A percentile compares a stretch with the other conserved stretches of the same genome.
These are phyloP conservation scores for Anacardium occidentale DNA, from an alignment of 345 rosid species.

Conservation along the genomic window DNA sequence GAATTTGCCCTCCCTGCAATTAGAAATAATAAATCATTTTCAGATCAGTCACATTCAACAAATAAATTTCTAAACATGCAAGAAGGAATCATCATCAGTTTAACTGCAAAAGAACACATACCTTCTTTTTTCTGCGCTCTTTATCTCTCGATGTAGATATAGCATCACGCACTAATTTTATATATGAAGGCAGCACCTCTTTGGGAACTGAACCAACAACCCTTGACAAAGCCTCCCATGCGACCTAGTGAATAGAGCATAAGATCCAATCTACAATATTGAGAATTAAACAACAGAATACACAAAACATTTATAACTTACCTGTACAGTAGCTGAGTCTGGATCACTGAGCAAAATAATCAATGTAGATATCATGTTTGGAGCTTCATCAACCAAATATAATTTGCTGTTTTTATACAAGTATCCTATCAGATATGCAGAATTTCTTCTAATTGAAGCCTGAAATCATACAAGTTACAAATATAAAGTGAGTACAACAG, in stretches of 20 bases:
- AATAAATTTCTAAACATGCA: neutral
- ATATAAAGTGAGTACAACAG: conserved; percentile 7
- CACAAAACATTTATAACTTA: conserved; percentile 31
- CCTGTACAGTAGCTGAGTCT: conserved; percentile 76
- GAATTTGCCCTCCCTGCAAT: conserved; percentile 83
- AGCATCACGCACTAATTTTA: conserved; percentile 90
- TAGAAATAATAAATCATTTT: conserved; percentile 12
- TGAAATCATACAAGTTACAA: conserved; percentile 34
- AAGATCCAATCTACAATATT: conserved; percentile 22
- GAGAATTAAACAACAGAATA: conserved; percentile 9
- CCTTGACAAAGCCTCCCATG: conserved; percentile 93
- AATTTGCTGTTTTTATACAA: conserved; percentile 89
- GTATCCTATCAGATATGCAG: conserved; percentile 84
- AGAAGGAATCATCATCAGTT: neutral
- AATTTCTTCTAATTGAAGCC: conserved; percentile 88
- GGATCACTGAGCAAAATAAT: conserved; percentile 88
- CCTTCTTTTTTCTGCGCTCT: conserved; percentile 91
- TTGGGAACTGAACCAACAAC: conserved; percentile 91
- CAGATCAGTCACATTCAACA: conserved; percentile 12
- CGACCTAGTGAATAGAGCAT: conserved; percentile 46
- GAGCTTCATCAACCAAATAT: conserved; percentile 92
- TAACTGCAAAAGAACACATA: conserved; percentile 23
- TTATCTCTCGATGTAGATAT: conserved; percentile 91
- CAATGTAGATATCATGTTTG: conserved; percentile 86
- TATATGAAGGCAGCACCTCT: conserved; percentile 84